Percentiles rank a stretch among this genome's conserved stretches.
phyloP scores from a whole-genome alignment of 2,329 filamentous ascomycete genomes.

The Cladobotryum protrusum region DNA sequence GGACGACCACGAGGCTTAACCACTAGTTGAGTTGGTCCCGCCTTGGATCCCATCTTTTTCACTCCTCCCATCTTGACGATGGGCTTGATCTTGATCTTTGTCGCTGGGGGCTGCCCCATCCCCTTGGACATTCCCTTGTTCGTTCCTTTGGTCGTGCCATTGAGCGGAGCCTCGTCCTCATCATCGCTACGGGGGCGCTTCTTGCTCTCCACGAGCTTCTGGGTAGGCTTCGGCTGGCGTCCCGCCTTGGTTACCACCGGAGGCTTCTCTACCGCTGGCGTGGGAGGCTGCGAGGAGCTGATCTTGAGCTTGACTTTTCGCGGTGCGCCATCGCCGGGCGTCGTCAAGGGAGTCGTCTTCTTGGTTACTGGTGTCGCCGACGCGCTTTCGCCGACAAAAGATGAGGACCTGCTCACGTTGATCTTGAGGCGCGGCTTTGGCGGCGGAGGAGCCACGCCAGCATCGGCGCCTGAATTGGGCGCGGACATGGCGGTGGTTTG shows the following conservation, averaged over 20 bases:
- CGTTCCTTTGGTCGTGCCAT: slow-evolving; percentile 32
- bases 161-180: slow-evolving; percentile 36
- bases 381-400: slow-evolving; percentile 26
- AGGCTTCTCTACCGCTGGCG: slow-evolving; percentile 4
- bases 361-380: slow-evolving; percentile 14
- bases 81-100: slow-evolving; percentile 50
- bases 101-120: slow-evolving; percentile 29
- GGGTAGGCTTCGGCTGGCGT: slow-evolving; percentile 52
- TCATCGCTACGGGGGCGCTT: slow-evolving; percentile 55
- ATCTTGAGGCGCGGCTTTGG: slow-evolving; percentile 35
- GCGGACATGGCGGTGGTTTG: slow-evolving; percentile 22
- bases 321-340: slow-evolving; percentile 24
- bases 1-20: slow-evolving; percentile 62
- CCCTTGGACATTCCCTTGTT: not conserved
- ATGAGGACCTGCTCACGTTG: slow-evolving; percentile 32
- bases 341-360: slow-evolving; percentile 11
- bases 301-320: slow-evolving; percentile 39
- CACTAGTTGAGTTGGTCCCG: slow-evolving; percentile 31
- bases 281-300: slow-evolving; percentile 30
- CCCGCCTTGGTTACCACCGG: slow-evolving; percentile 52
- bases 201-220: slow-evolving; percentile 51
- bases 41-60: slow-evolving; percentile 26
- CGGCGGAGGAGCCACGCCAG: slow-evolving; percentile 18
- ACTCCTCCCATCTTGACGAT: slow-evolving; percentile 3
- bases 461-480: slow-evolving; percentile 17